These are phyloP conservation scores for Zymoseptoria crescenta DNA, from an alignment of 2,329 filamentous ascomycete genomes.

Conservation along the genomic window DNA sequence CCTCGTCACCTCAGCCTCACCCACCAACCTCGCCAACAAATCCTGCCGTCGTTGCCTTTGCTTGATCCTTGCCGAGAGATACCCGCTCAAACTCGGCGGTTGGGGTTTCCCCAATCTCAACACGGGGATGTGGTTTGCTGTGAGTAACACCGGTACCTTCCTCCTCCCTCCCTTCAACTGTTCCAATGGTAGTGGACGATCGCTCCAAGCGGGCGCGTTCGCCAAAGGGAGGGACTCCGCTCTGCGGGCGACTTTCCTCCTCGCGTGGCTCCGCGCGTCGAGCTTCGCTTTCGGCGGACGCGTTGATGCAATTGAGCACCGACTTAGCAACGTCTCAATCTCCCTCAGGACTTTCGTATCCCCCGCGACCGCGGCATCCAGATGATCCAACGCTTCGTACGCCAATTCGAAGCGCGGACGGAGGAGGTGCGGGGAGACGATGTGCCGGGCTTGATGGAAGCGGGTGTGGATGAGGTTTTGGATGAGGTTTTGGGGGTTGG, in stretches of 20 bases:
- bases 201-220: constrained; percentile 10
- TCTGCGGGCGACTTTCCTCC: not conserved
- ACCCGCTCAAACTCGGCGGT: constrained; percentile 48
- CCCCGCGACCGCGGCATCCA: constrained; percentile 35
- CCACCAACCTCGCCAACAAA: constrained; percentile 33
- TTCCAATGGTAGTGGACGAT: constrained; percentile 23
- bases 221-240: not conserved
- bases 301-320: constrained; percentile 20
- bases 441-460: constrained; percentile 53
- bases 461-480: constrained; percentile 51
- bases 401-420: constrained; percentile 57
- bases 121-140: constrained; percentile 53
- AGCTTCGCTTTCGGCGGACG: constrained; percentile 4
- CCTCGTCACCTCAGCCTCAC: constrained; percentile 33
- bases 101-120: constrained; percentile 61
- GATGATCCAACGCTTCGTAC: constrained; percentile 49
- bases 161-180: constrained; percentile 29
- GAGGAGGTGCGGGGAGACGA: constrained; percentile 54
- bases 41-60: constrained; percentile 38
- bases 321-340: constrained; percentile 22
- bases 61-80: constrained; percentile 47
- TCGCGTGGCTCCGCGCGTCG: not conserved
- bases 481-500: constrained; percentile 30
- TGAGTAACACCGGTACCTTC: constrained; percentile 51
- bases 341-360: constrained; percentile 22